Base-by-base conservation (phyloP, 2,329 filamentous ascomycete genomes). In the Colletotrichum sp. region DNA sequence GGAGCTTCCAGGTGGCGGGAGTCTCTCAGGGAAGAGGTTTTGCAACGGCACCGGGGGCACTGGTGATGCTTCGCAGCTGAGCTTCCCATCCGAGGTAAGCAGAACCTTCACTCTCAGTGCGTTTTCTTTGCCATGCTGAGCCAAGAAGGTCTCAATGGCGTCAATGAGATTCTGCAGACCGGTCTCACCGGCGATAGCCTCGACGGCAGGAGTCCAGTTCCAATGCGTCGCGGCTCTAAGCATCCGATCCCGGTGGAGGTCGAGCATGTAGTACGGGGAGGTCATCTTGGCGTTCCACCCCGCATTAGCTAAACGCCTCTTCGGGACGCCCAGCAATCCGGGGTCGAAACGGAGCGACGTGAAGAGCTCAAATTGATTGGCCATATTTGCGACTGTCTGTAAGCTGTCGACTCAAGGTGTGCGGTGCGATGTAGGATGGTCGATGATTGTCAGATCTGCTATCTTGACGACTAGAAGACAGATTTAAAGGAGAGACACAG, bases 241-340 rank as follows among this genome's bases (percentile, higher is more conserved):
- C 80, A 98, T 89, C 67, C 95, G 93, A 80, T 96, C 93, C 59
- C 91, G 90, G 81, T 98, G 95, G 77, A 93, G 92, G 72, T 91
- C 87, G 18, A 97, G 89, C 88, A 97, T 95, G 82, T 97, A 97
- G 77, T 95, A 92, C 0, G 92, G 90, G 11, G 91, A 94, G 8
- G 84, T 79, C 31, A 86, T 83, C 31, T 79, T 76, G 77, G 85
- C 86, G 78, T 91, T 92, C 84, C 87, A 92, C 21, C 86, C 89
- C 54, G 86, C 82, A 74, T 87, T 79, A 36, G 78, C 73, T 36
- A 86, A 80, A 2, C 80, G 81, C 38, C 79, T 78, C 69, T 83
- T 82, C 12, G 85, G 83, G 43, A 87, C 82, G 9, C 83, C 76
- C 9, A 85, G 79, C 47, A 96, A 88, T 3, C 81, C 80, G 18